A percentile compares a stretch with the other conserved stretches of the same genome.
Evolutionary conservation across 805 yeast species (phyloP).

Genomic region (Hanseniaspora taiwanica): DNA sequence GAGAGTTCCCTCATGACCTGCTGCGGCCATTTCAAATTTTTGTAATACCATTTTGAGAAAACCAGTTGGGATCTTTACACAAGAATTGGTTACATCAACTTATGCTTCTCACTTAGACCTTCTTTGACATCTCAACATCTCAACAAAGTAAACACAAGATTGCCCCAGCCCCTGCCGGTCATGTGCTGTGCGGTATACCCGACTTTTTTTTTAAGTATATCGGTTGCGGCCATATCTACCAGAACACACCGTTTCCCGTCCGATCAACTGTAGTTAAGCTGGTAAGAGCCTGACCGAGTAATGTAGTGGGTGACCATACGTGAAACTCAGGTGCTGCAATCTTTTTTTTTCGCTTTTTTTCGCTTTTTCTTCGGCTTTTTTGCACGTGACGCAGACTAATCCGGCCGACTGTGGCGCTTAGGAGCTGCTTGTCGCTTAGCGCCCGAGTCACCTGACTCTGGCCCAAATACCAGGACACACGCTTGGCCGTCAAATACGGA

Average conservation of each 20-base stretch:
- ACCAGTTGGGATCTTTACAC: neutral
- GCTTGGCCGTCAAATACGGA: too few species aligned
- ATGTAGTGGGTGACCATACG: constrained; percentile 47
- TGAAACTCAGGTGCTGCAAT: constrained; percentile 44
- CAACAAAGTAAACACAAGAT: too few species aligned
- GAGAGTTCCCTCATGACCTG: constrained; percentile 81
- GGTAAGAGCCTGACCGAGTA: constrained; percentile 47
- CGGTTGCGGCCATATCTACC: constrained; percentile 49
- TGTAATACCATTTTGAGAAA: constrained; percentile 1
- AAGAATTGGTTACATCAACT: neutral
- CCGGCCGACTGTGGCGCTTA: too few species aligned
- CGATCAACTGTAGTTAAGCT: constrained; percentile 47
- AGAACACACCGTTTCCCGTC: constrained; percentile 51
- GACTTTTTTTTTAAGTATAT: constrained; percentile 6
- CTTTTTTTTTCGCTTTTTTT: constrained; percentile 19
- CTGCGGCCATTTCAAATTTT: constrained; percentile 51
- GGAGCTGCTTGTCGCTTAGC: too few species aligned
- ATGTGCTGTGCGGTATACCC: neutral
- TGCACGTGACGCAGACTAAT: too few species aligned
- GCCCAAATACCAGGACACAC: too few species aligned
- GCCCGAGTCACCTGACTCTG: too few species aligned
- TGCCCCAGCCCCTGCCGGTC: neutral
- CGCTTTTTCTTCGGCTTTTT: neutral
- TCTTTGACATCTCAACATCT: too few species aligned
- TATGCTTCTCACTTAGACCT: neutral